Conservation (phyloP, 2,329 filamentous ascomycete species). For the Curvularia eragrostidis region DNA sequence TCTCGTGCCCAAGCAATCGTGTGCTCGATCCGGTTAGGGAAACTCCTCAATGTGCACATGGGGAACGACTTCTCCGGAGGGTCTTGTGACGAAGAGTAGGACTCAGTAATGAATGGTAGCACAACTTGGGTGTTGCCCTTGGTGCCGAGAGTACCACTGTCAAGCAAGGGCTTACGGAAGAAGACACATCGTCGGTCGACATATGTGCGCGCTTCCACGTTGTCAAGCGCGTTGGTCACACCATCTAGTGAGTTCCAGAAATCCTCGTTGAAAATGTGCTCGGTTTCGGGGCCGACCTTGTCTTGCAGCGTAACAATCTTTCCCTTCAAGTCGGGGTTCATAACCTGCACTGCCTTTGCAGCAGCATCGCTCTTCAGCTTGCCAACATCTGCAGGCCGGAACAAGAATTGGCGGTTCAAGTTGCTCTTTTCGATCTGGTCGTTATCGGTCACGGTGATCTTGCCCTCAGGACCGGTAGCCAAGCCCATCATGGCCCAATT, state of each 20-base stretch:
- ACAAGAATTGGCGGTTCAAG: slow-evolving; percentile 94
- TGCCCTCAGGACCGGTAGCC: slow-evolving; percentile 83
- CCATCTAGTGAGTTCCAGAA: slow-evolving; percentile 91
- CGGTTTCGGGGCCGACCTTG: slow-evolving; percentile 88
- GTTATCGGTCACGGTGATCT: slow-evolving; percentile 94
- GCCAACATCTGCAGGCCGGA: slow-evolving; percentile 91
- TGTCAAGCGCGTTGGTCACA: slow-evolving; percentile 96
- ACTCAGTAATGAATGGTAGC: slow-evolving; percentile 88
- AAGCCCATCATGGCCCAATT: slow-evolving; percentile 99
- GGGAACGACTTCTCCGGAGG: slow-evolving; percentile 98
- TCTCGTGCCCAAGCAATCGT: slow-evolving; percentile 98
- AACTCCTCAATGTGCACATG: slow-evolving; percentile 96
- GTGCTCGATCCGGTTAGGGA: slow-evolving; percentile 98
- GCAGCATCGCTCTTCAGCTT: slow-evolving; percentile 97
- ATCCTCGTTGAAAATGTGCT: slow-evolving; percentile 89
- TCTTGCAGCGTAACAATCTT: slow-evolving; percentile 89
- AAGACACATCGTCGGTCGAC: slow-evolving; percentile 96
- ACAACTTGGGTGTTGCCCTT: slow-evolving; percentile 99
- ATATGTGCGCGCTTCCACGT: slow-evolving; percentile 95
- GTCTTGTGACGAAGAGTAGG: slow-evolving; percentile 96
- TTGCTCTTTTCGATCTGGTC: slow-evolving; percentile 99
- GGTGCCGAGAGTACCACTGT: slow-evolving; percentile 97
- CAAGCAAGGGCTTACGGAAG: slow-evolving; percentile 94
- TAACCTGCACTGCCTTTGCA: slow-evolving; percentile 83
- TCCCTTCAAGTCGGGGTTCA: slow-evolving; percentile 91